These are phyloP conservation scores for Globisporangium orthogonon DNA, from an alignment of 352 stramenopile genomes.

Conservation along the genomic window DNA sequence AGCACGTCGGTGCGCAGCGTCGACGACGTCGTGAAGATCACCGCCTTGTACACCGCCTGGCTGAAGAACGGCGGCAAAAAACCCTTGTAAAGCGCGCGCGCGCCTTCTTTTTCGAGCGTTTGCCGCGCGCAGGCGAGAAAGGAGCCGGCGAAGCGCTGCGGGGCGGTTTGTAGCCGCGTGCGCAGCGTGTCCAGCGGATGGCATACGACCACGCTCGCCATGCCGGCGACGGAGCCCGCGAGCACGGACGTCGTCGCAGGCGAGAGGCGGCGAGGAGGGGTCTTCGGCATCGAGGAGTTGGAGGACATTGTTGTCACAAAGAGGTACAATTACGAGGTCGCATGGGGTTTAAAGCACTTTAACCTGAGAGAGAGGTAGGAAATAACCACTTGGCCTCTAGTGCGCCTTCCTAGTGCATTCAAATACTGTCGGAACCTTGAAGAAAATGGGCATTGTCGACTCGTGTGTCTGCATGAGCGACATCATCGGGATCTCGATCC, in stretches of 20 bases:
- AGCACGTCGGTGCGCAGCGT: conserved; percentile 51
- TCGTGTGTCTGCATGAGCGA: too few relatives aligned
- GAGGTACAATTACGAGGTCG: too few relatives aligned
- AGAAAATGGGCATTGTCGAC: too few relatives aligned
- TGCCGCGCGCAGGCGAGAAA: conserved; percentile 55
- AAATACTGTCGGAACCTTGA: too few relatives aligned
- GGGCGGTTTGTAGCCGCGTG: conserved; percentile 78
- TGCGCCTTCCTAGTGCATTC: too few relatives aligned
- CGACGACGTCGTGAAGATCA: conserved; percentile 81
- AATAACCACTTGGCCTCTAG: too few relatives aligned
- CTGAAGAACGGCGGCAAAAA: conserved; percentile 85
- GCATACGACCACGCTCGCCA: conserved; percentile 77
- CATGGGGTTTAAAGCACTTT: too few relatives aligned
- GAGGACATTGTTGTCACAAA: too few relatives aligned
- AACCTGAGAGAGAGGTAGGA: too few relatives aligned
- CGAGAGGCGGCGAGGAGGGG: conserved; percentile 20
- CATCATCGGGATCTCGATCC: too few relatives aligned
- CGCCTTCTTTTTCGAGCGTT: conserved; percentile 56
- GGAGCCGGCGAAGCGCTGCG: conserved; percentile 38
- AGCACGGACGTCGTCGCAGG: conserved; percentile 61
- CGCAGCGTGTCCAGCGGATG: conserved; percentile 85
- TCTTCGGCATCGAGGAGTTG: too few relatives aligned
- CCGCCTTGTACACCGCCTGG: conserved; percentile 84
- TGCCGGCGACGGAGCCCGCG: conserved; percentile 73
- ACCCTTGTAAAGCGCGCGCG: conserved; percentile 74